Evolutionary conservation across 176 grass and related monocot genomes (phyloP).

Genomic region (Lolium rigidum): DNA sequence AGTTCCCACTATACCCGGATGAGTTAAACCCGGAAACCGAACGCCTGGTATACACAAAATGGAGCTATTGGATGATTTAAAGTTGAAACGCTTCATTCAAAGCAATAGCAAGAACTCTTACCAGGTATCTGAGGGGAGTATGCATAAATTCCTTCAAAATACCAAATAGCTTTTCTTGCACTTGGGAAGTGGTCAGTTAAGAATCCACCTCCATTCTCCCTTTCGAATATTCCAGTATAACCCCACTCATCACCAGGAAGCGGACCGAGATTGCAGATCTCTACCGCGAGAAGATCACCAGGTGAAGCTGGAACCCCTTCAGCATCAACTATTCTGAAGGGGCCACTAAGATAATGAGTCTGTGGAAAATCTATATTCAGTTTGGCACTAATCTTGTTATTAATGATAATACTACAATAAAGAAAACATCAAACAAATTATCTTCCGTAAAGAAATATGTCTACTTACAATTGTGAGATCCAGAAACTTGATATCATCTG

Average conservation of each 20-base stretch:
- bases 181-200: slow-evolving; percentile 87
- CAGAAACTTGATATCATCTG: slow-evolving; percentile 80
- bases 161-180: slow-evolving; percentile 94
- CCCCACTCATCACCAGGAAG: slow-evolving; percentile 92
- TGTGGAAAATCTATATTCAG: slow-evolving; percentile 43
- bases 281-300: slow-evolving; percentile 87
- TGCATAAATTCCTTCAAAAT: slow-evolving; percentile 98
- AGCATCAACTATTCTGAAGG: slow-evolving; percentile 79
- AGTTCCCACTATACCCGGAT: slow-evolving; percentile 89
- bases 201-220: slow-evolving; percentile 92
- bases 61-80: slow-evolving; percentile 8
- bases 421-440: neutral
- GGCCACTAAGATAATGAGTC: slow-evolving; percentile 90
- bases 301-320: slow-evolving; percentile 79
- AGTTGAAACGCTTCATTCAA: slow-evolving; percentile 15
- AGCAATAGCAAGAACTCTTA: slow-evolving; percentile 32
- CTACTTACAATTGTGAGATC: slow-evolving; percentile 72
- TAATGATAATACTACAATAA: slow-evolving; percentile 15
- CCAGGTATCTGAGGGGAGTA: slow-evolving; percentile 89
- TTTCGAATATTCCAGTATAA: slow-evolving; percentile 91
- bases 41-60: slow-evolving; percentile 58
- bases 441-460: slow-evolving; percentile 13
- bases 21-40: slow-evolving; percentile 85
- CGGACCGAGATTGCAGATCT: slow-evolving; percentile 91
- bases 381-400: slow-evolving; percentile 12